Evolutionary conservation across 345 rosid genomes (phyloP), one percentile per base, ranked within the genome.

Genomic region (Geranium rotundifolium): DNA sequence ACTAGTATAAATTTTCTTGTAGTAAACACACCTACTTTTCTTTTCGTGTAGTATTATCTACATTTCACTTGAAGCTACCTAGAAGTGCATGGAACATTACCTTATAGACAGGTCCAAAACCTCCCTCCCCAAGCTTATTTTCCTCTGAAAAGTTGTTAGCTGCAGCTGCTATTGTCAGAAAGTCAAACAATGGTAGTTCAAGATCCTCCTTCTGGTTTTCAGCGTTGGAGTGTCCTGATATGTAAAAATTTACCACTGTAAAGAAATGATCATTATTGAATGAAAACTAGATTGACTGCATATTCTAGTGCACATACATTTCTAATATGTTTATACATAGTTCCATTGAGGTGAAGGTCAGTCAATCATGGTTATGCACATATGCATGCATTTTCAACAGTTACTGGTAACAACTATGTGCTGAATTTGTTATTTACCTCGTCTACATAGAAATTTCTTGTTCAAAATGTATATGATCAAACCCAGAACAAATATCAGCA

Each of bases 131-230:
- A 13, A 66, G 18, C 46, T 18, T 66, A 50, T 66, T 66, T 15
- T 39, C 1, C 3, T 23, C 23, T 12, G 69, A 58, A 49, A 65
- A 66, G 63, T 66, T 50, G 57, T 62, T 7, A 0, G 76, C 69
- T 17, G 73, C 71, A 7, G 62, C 19, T 27, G 71, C 60, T 50
- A 76, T 41, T 7, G 71, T 65, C 17, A 2, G 39, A 56, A 71
- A 76, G 63, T 76, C 76, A 63, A 68, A 65, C 64, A 72, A 39
- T 9, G 76, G 79, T 19, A 76, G 68, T 27, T 77, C 75, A 15
- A 73, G 46, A 29, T 75, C 76, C 29, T 72, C 76, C 4, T 59
- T 29, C n/a, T 14, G 34, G 37, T 29, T 23, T 23, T 59, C 61
- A 59, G 16, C 0, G n/a, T 29, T 59, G 23, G 23, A 9, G 2